Evolutionary conservation across 2,329 filamentous ascomycete genomes (phyloP).

Genomic region (Monilinia fructicola): DNA sequence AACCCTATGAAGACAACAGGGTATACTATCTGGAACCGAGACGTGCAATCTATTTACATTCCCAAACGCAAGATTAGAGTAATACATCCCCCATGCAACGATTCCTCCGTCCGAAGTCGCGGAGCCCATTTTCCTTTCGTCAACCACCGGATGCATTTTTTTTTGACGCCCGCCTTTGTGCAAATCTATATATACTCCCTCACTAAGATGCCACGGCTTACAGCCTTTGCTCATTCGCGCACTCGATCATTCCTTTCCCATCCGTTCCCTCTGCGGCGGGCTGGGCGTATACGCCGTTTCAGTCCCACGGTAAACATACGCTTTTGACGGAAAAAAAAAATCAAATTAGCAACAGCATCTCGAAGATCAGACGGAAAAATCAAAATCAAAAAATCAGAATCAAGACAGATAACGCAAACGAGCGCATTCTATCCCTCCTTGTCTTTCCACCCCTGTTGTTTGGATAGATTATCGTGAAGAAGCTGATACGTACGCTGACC

Average conservation of each 20-base stretch:
- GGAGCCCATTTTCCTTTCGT: not conserved
- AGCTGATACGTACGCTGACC: constrained; percentile 36
- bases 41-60: not conserved
- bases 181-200: no score
- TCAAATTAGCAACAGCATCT: constrained; percentile 7
- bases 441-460: not conserved
- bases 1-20: not conserved
- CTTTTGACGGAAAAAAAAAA: constrained; percentile 9
- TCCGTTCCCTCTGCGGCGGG: constrained; percentile 9
- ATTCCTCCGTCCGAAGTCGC: not conserved
- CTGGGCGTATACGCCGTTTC: constrained; percentile 19
- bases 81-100: not conserved
- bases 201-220: not conserved
- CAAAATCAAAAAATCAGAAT: not conserved
- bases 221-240: not conserved
- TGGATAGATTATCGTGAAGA: constrained; percentile 8
- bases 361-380: not conserved
- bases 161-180: not conserved
- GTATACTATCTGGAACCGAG: not conserved
- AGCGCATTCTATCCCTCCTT: not conserved
- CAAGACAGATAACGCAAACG: not conserved
- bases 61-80: not conserved
- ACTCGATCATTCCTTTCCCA: not conserved
- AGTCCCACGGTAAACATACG: constrained; percentile 22
- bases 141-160: not conserved